These are phyloP conservation scores for Saccharomycopsis babjevae DNA, from an alignment of 805 yeast genomes.

Conservation along the genomic window DNA sequence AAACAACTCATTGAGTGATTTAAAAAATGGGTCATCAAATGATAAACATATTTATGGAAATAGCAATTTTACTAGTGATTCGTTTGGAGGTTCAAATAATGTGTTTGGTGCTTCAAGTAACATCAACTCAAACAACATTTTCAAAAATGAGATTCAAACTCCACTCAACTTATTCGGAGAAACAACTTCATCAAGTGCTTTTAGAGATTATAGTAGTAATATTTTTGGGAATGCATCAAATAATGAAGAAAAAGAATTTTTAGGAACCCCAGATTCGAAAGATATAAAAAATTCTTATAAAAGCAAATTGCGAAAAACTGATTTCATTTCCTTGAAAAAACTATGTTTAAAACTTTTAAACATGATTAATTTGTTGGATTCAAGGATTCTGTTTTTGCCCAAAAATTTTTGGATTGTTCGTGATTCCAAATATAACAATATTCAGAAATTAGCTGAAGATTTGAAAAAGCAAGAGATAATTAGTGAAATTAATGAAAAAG, in stretches of 20 bases:
- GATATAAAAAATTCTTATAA: neutral
- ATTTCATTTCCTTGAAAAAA: conserved; percentile 21
- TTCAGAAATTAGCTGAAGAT: conserved; percentile 20
- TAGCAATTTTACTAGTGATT: conserved; percentile 5
- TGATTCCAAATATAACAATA: conserved; percentile 25
- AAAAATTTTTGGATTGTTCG: conserved; percentile 45
- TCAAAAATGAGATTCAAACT: neutral
- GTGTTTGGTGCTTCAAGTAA: neutral
- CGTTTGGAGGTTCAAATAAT: conserved; percentile 8
- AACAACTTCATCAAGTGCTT: neutral
- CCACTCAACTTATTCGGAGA: neutral
- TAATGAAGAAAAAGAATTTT: neutral
- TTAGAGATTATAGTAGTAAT: neutral
- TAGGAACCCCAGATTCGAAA: neutral
- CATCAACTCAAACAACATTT: neutral
- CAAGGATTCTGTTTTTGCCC: conserved; percentile 45
- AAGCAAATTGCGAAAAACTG: neutral
- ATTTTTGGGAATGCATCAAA: neutral
- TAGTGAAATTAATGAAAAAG: conserved; percentile 11
- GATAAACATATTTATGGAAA: conserved; percentile 1
- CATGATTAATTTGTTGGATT: conserved; percentile 55
- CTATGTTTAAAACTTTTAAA: conserved; percentile 45
- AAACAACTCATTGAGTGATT: conserved; percentile 1
- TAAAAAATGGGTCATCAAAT: neutral
- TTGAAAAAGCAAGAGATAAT: conserved; percentile 22